A percentile compares a stretch with the other conserved stretches of the same genome.
Conservation (phyloP, 164 flowering plant genomes). For the Vitis cinerea region DNA sequence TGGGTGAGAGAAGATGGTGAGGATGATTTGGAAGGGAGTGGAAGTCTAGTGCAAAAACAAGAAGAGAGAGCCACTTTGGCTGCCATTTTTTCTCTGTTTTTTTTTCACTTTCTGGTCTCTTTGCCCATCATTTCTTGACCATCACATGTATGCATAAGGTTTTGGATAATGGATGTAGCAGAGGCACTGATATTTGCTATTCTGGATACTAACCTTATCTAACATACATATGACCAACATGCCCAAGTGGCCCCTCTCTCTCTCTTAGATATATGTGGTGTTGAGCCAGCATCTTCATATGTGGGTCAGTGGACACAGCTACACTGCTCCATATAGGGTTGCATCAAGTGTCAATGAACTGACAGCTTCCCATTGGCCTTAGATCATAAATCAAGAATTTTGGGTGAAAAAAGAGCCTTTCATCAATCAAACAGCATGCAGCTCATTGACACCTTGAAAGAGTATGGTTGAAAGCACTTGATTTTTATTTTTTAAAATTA, state of each 20-base stretch:
- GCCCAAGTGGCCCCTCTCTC: neutral
- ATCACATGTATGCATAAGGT: slow-evolving; percentile 4
- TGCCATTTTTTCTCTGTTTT: slow-evolving; percentile 24
- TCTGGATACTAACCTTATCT: slow-evolving; percentile 18
- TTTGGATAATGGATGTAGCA: slow-evolving; percentile 17
- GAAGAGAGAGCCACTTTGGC: slow-evolving; percentile 39
- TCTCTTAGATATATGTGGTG: neutral
- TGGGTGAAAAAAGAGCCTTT: neutral
- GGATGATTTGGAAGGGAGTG: slow-evolving; percentile 22
- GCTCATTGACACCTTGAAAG: neutral
- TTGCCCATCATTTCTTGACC: neutral
- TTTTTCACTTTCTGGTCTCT: neutral
- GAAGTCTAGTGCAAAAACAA: slow-evolving; percentile 19
- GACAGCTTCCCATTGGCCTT: neutral
- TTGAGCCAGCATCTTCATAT: slow-evolving; percentile 4
- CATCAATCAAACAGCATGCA: neutral
- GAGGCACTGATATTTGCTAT: slow-evolving; percentile 6
- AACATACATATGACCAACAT: neutral
- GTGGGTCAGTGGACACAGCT: neutral
- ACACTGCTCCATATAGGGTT: too few species aligned
- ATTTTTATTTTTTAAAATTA: too few species aligned
- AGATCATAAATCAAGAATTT: too few species aligned
- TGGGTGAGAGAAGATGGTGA: slow-evolving; percentile 10
- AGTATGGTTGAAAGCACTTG: too few species aligned
- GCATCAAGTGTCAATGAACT: too few species aligned